phyloP scores from a whole-genome alignment of 306 rosid genomes.

The Lupinus albus region DNA sequence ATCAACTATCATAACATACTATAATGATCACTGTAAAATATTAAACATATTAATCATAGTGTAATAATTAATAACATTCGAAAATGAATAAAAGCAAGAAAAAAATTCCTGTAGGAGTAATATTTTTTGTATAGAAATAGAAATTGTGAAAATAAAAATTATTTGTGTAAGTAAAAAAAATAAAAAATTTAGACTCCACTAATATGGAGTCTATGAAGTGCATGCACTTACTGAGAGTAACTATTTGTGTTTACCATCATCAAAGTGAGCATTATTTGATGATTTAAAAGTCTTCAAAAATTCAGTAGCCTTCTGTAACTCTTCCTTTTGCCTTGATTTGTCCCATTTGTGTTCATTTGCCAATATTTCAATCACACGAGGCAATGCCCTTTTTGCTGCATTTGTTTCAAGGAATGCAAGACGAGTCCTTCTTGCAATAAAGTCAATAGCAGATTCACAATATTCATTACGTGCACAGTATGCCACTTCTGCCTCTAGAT shows the following conservation, averaged over 20 bases:
- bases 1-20: too few relatives aligned
- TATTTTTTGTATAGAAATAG: too few relatives aligned
- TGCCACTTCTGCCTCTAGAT: slow-evolving; percentile 97
- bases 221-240: too few relatives aligned
- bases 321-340: slow-evolving; percentile 69
- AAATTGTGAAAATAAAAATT: too few relatives aligned
- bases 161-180: too few relatives aligned
- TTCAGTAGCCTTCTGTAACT: slow-evolving; percentile 62
- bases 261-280: slow-evolving; percentile 83
- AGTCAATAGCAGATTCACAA: slow-evolving; percentile 93
- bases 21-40: too few relatives aligned
- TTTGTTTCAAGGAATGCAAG: slow-evolving; percentile 97
- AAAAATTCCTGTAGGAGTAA: too few relatives aligned
- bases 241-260: slow-evolving; percentile 84
- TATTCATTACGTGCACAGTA: slow-evolving; percentile 96
- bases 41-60: too few relatives aligned
- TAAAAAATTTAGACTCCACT: too few relatives aligned
- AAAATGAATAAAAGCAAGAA: too few relatives aligned
- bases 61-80: too few relatives aligned
- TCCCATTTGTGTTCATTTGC: slow-evolving; percentile 89
- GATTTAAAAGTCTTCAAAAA: slow-evolving; percentile 88
- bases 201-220: too few relatives aligned
- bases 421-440: slow-evolving; percentile 93
- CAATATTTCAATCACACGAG: slow-evolving; percentile 83
- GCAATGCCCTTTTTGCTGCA: slow-evolving; percentile 86